Conservation (phyloP, 2,329 filamentous ascomycete species). For the Arthroderma sp. region DNA sequence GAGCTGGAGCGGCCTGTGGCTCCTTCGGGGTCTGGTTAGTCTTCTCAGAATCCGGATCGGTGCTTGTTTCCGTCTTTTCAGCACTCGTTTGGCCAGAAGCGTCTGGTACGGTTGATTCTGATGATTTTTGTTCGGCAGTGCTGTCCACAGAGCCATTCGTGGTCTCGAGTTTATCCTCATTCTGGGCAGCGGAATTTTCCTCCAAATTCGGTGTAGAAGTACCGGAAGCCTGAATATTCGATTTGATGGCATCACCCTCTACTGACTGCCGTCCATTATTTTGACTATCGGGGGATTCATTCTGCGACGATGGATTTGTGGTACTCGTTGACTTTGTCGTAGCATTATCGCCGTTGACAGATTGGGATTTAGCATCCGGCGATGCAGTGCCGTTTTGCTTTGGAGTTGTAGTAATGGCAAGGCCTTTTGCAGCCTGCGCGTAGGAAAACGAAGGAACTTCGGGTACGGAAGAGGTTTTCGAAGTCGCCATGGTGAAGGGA, state of each 20-base stretch:
- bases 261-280: no score
- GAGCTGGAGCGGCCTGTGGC: slow-evolving; percentile 68
- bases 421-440: slow-evolving; percentile 85
- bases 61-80: slow-evolving; percentile 39
- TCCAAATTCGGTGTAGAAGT: no score
- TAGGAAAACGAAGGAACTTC: slow-evolving; percentile 65
- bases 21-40: slow-evolving; percentile 45
- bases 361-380: not conserved
- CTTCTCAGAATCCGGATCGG: slow-evolving; percentile 46
- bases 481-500: slow-evolving; percentile 29
- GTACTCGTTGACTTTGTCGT: not conserved
- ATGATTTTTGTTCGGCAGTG: slow-evolving; percentile 12
- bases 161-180: no score
- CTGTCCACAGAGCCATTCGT: slow-evolving; percentile 16
- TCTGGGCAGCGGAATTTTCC: no score
- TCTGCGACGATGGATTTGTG: slow-evolving; percentile 7
- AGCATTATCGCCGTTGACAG: not conserved
- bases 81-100: slow-evolving; percentile 28
- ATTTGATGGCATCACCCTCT: no score
- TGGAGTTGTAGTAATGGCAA: slow-evolving; percentile 38
- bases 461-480: slow-evolving; percentile 20
- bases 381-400: slow-evolving; percentile 20
- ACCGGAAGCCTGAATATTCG: no score
- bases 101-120: slow-evolving; percentile 49
- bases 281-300: not conserved